Conservation (phyloP, 768 basidiomycete species). For the Tulasnella sp. region DNA sequence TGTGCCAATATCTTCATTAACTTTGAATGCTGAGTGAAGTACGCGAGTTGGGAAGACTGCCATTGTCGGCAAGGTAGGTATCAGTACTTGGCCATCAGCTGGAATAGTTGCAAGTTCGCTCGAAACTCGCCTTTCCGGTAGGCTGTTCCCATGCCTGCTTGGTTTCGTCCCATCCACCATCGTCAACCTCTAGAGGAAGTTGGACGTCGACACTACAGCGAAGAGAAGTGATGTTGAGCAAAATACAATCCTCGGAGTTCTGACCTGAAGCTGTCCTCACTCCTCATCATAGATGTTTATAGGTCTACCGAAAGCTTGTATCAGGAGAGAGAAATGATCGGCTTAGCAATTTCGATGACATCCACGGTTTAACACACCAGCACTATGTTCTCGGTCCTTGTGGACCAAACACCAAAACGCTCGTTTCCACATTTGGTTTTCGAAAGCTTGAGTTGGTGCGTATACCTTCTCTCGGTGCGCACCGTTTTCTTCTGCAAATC, state of each 20-base stretch:
- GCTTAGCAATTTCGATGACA: not conserved
- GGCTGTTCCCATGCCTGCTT: conserved; percentile 57
- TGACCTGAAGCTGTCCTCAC: conserved; percentile 32
- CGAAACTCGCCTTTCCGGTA: conserved; percentile 28
- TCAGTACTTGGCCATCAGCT: conserved; percentile 45
- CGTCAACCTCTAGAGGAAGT: conserved; percentile 64
- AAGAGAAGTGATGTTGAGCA: conserved; percentile 51
- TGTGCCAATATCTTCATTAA: conserved; percentile 53
- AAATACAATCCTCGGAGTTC: conserved; percentile 31
- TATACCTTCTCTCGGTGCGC: conserved; percentile 51
- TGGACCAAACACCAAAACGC: conserved; percentile 67
- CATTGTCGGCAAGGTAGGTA: conserved; percentile 37
- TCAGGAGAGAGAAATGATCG: conserved; percentile 51
- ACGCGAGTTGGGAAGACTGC: conserved; percentile 43
- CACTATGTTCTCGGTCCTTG: conserved; percentile 42
- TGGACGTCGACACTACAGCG: conserved; percentile 54
- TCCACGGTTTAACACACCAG: not conserved
- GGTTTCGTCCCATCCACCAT: conserved; percentile 64
- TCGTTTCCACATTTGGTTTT: conserved; percentile 72
- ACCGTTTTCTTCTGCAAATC: conserved; percentile 31
- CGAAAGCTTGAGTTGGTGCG: conserved; percentile 30
- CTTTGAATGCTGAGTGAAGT: conserved; percentile 45
- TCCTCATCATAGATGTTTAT: conserved; percentile 67
- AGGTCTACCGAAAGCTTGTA: conserved; percentile 60
- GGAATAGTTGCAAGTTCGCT: not conserved